Evolutionary conservation across 305 asterid genomes (phyloP).

Genomic region (Rubia occidens): DNA sequence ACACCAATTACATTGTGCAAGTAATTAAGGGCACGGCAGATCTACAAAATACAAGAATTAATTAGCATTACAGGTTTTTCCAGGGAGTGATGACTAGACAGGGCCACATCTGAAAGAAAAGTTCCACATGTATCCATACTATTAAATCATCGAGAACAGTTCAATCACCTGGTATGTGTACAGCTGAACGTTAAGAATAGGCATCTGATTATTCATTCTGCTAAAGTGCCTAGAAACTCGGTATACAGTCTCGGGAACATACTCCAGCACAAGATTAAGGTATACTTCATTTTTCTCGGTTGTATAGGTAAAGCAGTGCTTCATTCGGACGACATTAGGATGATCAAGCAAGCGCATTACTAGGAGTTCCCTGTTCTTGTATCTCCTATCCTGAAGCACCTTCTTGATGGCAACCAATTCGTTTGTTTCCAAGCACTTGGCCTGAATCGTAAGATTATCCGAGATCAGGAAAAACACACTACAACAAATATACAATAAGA

Average conservation of each 20-base stretch:
- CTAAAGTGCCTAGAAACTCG: constrained; percentile 64
- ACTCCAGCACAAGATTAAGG: constrained; percentile 90
- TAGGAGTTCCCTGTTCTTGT: constrained; percentile 86
- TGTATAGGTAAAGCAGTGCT: constrained; percentile 76
- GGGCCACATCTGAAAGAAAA: background rate
- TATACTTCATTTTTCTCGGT: constrained; percentile 84
- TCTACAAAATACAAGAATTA: constrained; percentile 33
- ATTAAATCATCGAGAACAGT: background rate
- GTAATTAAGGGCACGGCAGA: constrained; percentile 73
- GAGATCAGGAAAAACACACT: background rate
- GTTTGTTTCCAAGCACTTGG: constrained; percentile 79
- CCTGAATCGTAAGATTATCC: constrained; percentile 28
- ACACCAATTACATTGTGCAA: constrained; percentile 69
- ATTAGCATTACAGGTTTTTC: background rate
- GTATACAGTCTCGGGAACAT: constrained; percentile 75
- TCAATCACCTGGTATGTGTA: constrained; percentile 69
- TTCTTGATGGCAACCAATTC: constrained; percentile 92
- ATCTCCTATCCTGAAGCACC: constrained; percentile 88
- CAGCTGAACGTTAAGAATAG: constrained; percentile 65
- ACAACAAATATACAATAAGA: background rate
- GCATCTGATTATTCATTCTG: constrained; percentile 72
- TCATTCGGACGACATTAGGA: constrained; percentile 70
- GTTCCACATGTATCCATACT: background rate
- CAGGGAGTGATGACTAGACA: background rate
- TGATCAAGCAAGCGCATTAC: constrained; percentile 72